Base-by-base conservation (phyloP, 148 eudicot genomes). In the Cornus suecica region DNA sequence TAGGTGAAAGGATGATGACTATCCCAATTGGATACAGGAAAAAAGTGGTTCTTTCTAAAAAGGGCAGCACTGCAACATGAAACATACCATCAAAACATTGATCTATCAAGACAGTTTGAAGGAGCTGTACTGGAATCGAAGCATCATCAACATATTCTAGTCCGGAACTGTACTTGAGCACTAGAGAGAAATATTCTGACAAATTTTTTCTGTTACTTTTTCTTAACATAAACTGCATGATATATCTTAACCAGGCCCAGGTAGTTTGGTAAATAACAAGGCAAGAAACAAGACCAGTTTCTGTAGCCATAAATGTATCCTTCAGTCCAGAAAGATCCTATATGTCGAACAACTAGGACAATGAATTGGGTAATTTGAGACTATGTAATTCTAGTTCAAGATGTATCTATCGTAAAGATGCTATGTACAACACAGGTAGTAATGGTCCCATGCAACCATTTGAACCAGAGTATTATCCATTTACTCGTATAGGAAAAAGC, bases 21-120 rank as follows among this genome's bases (percentile, higher is more conserved):
- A 95, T 22, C 82, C 99, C 97, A 70, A 95, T 95, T 60, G 99
- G 99, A 81, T 93, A 95, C 73, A 93, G 86, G 87, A 93, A 95
- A 80, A 95, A 88, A 29, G 97, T 93, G 30, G 99, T 95, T 80
- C 86, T 87, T 86, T 92, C 99, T 83, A 95, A 78, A 85, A 95
- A 95, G 25, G 99, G 99, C 73, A 95, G 83, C 76, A 93, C 99
- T 95, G 94, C 89, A 87, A n/a, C 70, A 80, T 5, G 60, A 34
- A 61, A 65, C 13, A 73, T n/a, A 52, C n/a, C 13, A 31, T 70
- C 29, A 27, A 23, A 72, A 65, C 23, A 16, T 28, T 72, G 8
- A 37, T 41, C 11, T 54, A 45, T 66, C 8, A 65, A 54, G 34
- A 8, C 32, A 54, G 13, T 29, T 14, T 48, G 29, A 51, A 58